Percentiles rank a stretch among this genome's conserved stretches.
Conservation (phyloP, 225 moss, liverwort and hornwort genomes). For the Ulota crispa region DNA sequence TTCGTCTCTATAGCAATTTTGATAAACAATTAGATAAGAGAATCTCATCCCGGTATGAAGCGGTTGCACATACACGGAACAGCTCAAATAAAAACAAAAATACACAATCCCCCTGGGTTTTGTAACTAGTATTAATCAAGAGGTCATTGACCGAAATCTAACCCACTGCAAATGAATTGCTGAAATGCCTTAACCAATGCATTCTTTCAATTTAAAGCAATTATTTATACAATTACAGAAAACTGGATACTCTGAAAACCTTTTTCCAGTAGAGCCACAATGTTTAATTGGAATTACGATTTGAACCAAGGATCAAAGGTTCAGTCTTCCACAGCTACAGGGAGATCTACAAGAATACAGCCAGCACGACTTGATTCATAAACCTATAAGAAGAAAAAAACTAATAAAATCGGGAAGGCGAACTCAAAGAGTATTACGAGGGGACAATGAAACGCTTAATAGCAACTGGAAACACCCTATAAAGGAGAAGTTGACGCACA, state of each 20-base stretch:
- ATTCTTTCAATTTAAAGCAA: background rate
- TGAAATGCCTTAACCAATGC: background rate
- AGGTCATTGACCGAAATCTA: background rate
- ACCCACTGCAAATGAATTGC: background rate
- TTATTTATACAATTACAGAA: background rate
- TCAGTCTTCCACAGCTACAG: background rate
- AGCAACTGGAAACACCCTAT: background rate
- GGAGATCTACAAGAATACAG: background rate
- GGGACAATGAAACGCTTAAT: background rate
- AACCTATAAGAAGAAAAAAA: background rate
- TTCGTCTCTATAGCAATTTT: slow-evolving; percentile 29
- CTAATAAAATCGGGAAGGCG: background rate
- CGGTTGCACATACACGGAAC: background rate
- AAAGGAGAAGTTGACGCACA: background rate
- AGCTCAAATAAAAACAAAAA: background rate
- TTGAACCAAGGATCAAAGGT: background rate
- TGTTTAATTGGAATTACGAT: background rate
- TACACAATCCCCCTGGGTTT: background rate
- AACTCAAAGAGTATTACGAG: background rate
- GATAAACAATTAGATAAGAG: background rate
- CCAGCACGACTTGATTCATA: background rate
- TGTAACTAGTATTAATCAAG: background rate
- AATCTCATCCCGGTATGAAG: background rate
- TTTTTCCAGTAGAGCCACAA: background rate
- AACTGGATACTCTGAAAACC: background rate